phyloP scores from a whole-genome alignment of 148 eudicot genomes.

The Vaccinium darrowii region DNA sequence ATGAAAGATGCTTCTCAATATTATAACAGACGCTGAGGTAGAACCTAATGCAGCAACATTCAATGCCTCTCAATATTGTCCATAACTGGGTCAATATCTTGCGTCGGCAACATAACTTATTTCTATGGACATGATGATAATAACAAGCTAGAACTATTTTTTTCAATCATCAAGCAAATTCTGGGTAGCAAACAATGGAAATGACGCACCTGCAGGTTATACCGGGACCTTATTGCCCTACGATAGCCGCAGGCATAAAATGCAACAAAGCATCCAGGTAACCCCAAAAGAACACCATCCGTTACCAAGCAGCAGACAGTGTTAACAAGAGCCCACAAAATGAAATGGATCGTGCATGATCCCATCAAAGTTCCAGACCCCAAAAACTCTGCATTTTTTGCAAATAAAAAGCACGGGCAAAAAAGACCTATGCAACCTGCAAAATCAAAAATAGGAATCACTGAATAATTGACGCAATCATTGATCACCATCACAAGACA shows the following conservation, averaged over 20 bases:
- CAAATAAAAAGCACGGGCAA: constrained; percentile 91
- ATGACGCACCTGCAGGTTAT: constrained; percentile 64
- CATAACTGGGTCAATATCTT: neutral
- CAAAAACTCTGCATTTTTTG: constrained; percentile 72
- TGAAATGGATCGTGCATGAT: constrained; percentile 69
- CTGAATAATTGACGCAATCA: neutral
- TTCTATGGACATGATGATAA: neutral
- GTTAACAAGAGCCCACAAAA: constrained; percentile 68
- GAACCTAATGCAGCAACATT: neutral
- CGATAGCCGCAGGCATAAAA: constrained; percentile 78
- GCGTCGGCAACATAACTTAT: neutral
- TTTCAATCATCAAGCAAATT: neutral
- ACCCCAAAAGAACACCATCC: constrained; percentile 62
- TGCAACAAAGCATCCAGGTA: constrained; percentile 78
- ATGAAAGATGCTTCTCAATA: neutral
- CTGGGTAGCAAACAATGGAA: neutral
- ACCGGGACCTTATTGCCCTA: constrained; percentile 52
- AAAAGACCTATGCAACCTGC: constrained; percentile 67
- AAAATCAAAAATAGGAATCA: constrained; percentile 1
- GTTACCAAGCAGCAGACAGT: constrained; percentile 66
- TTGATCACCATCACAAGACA: neutral
- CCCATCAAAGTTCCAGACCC: constrained; percentile 72
- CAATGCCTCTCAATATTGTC: neutral
- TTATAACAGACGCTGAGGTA: neutral
- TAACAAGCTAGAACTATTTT: neutral